phyloP scores from a whole-genome alignment of 2,329 filamentous ascomycete species.

The Colletotrichum filicis region DNA sequence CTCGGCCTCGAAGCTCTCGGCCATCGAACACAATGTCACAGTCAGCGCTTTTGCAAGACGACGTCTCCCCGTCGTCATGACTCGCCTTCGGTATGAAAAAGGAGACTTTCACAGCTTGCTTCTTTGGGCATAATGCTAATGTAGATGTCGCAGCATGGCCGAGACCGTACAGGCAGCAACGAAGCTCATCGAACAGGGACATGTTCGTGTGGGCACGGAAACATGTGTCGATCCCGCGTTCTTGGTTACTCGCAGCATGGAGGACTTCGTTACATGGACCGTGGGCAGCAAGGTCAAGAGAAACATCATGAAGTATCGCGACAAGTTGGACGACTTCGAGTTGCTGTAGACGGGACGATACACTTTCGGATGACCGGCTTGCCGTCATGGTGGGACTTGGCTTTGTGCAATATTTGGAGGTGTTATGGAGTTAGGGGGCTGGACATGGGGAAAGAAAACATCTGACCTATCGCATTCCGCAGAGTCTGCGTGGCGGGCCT shows the following conservation, averaged over 20 bases:
- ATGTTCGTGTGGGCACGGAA: slow-evolving; percentile 91
- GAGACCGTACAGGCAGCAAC: slow-evolving; percentile 87
- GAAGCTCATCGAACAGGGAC: slow-evolving; percentile 92
- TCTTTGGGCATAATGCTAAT: background rate
- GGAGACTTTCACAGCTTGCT: background rate
- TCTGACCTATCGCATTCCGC: background rate
- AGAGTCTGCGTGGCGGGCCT: background rate
- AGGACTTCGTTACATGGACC: slow-evolving; percentile 97
- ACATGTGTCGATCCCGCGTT: slow-evolving; percentile 91
- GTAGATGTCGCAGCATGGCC: slow-evolving; percentile 71
- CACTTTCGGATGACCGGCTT: slow-evolving; percentile 26
- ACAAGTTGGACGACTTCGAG: slow-evolving; percentile 97
- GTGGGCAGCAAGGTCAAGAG: slow-evolving; percentile 97
- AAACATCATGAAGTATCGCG: slow-evolving; percentile 93
- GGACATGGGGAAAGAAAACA: background rate
- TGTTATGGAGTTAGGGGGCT: slow-evolving; percentile 28
- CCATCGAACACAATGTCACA: slow-evolving; percentile 88
- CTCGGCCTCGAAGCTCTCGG: slow-evolving; percentile 79
- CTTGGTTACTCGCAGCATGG: slow-evolving; percentile 87
- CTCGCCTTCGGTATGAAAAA: slow-evolving; percentile 67
- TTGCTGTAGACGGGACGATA: slow-evolving; percentile 65
- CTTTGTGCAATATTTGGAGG: slow-evolving; percentile 18
- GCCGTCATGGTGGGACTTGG: slow-evolving; percentile 17
- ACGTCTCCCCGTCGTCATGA: slow-evolving; percentile 90
- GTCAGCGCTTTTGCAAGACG: slow-evolving; percentile 90